A percentile compares a stretch with the other conserved stretches of the same genome.
phyloP scores from a whole-genome alignment of 139 green algal genomes.

The Yamagishiella unicocca region DNA sequence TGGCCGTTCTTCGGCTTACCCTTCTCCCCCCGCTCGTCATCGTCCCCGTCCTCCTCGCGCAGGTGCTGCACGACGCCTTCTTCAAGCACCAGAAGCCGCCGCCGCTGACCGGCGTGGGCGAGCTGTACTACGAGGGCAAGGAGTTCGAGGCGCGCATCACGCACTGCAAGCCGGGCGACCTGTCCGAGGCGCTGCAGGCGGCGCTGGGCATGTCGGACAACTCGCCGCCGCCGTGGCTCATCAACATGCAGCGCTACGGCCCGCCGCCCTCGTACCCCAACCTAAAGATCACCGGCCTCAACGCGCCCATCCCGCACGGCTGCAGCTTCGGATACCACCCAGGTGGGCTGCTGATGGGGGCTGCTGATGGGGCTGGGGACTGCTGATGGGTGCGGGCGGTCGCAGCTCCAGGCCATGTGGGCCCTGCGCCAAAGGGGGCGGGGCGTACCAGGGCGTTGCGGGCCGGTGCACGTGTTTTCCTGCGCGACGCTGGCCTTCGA shows the following conservation, averaged over 20 bases:
- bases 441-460: background rate
- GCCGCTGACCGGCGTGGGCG: conserved; percentile 85
- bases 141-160: conserved; percentile 69
- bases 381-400: background rate
- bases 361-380: background rate
- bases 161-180: conserved; percentile 74
- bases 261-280: conserved; percentile 95
- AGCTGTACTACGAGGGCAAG: conserved; percentile 99
- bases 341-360: conserved; percentile 45
- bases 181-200: conserved; percentile 78
- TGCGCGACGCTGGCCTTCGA: background rate
- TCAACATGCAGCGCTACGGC: conserved; percentile 99
- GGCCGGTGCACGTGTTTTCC: background rate
- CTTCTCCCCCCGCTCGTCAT: too few relatives aligned
- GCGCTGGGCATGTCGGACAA: conserved; percentile 88
- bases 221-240: conserved; percentile 94
- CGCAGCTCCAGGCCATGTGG: background rate
- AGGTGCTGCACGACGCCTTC: conserved; percentile 97
- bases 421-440: background rate
- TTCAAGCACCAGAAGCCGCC: conserved; percentile 98
- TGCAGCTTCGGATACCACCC: conserved; percentile 91
- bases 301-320: conserved; percentile 93
- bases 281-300: conserved; percentile 91
- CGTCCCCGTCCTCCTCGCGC: too few relatives aligned
- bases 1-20: too few relatives aligned